These are phyloP conservation scores for Botryotinia globosa DNA, from an alignment of 2,329 filamentous ascomycete genomes.

Conservation along the genomic window DNA sequence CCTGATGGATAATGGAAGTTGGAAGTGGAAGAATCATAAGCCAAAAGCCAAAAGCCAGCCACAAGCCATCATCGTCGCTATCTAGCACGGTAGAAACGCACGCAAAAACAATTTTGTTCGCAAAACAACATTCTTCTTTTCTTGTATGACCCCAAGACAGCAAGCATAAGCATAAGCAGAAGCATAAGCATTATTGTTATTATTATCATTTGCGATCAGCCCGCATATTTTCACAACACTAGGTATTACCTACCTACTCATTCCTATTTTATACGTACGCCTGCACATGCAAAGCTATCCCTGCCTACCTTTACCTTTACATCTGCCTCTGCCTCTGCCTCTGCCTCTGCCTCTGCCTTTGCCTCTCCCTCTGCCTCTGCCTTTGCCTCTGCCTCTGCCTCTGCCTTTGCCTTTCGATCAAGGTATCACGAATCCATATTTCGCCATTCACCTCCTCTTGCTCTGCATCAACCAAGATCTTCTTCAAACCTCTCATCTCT, in stretches of 20 bases:
- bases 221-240: not conserved
- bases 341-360: not conserved
- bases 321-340: not conserved
- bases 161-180: too few relatives aligned
- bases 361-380: not conserved
- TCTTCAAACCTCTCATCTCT: not conserved
- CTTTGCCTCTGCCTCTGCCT: not conserved
- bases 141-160: not conserved
- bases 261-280: not conserved
- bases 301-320: not conserved
- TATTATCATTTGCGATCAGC: not conserved
- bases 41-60: not conserved
- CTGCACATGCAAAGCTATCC: not conserved
- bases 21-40: not conserved
- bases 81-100: not conserved
- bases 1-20: not conserved
- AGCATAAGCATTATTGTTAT: too few relatives aligned
- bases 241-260: too few relatives aligned
- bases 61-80: not conserved
- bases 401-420: not conserved
- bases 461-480: constrained; percentile 4
- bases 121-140: not conserved
- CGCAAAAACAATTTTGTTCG: not conserved
- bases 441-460: not conserved
- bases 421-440: not conserved